phyloP scores from a whole-genome alignment of 345 rosid species.

The Crucihimalaya himalaica region DNA sequence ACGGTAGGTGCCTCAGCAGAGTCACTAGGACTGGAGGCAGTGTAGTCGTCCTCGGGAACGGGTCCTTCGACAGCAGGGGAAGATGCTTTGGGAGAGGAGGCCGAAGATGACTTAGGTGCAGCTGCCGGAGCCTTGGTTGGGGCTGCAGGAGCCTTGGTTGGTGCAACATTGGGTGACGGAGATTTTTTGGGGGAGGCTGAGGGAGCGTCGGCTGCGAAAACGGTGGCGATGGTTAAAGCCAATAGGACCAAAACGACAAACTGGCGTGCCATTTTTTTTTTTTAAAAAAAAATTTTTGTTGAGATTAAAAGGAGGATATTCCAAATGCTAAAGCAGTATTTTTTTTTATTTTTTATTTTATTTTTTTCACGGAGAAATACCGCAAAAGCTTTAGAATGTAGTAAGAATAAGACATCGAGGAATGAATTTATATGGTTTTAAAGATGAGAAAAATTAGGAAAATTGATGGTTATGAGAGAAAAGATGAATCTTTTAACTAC shows the following conservation, averaged over 20 bases:
- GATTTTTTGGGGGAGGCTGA: conserved; percentile 39
- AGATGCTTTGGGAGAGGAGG: conserved; percentile 33
- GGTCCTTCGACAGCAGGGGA: conserved; percentile 27
- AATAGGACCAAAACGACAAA: conserved; percentile 33
- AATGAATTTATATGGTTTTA: conserved; percentile 24
- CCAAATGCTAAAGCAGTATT: conserved; percentile 40
- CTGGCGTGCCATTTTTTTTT: conserved; percentile 40
- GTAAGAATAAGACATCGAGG: neutral
- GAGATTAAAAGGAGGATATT: conserved; percentile 27
- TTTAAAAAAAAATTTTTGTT: neutral
- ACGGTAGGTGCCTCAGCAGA: conserved; percentile 5
- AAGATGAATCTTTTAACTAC: neutral
- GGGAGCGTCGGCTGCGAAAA: conserved; percentile 46
- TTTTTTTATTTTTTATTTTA: neutral
- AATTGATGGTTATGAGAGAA: conserved; percentile 29
- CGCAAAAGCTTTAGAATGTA: conserved; percentile 36
- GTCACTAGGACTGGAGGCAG: conserved; percentile 35
- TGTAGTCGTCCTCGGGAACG: conserved; percentile 29
- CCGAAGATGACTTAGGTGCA: conserved; percentile 32
- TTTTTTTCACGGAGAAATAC: conserved; percentile 7
- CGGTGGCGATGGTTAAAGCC: conserved; percentile 34
- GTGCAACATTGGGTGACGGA: conserved; percentile 30
- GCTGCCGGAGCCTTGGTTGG: conserved; percentile 26
- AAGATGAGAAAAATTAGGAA: conserved; percentile 29
- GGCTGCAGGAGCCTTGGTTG: conserved; percentile 39